Evolutionary conservation across 805 yeast species (phyloP).

Genomic region (Metschnikowia rubicola): DNA sequence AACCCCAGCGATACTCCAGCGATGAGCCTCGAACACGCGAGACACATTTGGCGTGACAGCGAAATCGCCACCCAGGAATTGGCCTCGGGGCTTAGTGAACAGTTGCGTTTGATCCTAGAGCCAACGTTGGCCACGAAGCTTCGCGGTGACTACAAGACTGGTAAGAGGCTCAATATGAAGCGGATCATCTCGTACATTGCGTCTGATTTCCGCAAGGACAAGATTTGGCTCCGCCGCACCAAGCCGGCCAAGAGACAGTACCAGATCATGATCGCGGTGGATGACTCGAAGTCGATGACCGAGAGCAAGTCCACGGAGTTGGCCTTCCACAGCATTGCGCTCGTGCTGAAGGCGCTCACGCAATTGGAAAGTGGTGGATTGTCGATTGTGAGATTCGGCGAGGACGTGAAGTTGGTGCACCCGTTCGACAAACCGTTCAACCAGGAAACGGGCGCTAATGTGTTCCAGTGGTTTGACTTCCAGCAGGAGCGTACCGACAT

Average conservation of each 20-base stretch:
- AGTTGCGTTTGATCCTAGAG: constrained; percentile 84
- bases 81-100: constrained; percentile 86
- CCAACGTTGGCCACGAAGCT: constrained; percentile 96
- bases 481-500: constrained; percentile 86
- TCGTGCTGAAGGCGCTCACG: constrained; percentile 89
- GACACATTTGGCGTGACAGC: constrained; percentile 76
- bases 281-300: constrained; percentile 96
- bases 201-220: constrained; percentile 93
- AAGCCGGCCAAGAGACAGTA: constrained; percentile 97
- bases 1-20: constrained; percentile 38
- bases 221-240: constrained; percentile 96
- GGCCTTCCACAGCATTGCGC: constrained; percentile 91
- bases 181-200: constrained; percentile 97
- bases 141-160: constrained; percentile 94
- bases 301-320: constrained; percentile 86
- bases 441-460: constrained; percentile 75
- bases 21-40: constrained; percentile 60
- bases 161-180: constrained; percentile 95
- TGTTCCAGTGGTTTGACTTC: constrained; percentile 87
- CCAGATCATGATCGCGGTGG: constrained; percentile 96
- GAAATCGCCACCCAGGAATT: constrained; percentile 85
- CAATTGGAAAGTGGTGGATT: constrained; percentile 93
- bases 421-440: constrained; percentile 84
- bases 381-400: constrained; percentile 88
- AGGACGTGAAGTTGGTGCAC: constrained; percentile 76